Evolutionary conservation across 2,329 filamentous ascomycete genomes (phyloP), one percentile per base, ranked within the genome.

Genomic region (Lachnellula occidentalis): DNA sequence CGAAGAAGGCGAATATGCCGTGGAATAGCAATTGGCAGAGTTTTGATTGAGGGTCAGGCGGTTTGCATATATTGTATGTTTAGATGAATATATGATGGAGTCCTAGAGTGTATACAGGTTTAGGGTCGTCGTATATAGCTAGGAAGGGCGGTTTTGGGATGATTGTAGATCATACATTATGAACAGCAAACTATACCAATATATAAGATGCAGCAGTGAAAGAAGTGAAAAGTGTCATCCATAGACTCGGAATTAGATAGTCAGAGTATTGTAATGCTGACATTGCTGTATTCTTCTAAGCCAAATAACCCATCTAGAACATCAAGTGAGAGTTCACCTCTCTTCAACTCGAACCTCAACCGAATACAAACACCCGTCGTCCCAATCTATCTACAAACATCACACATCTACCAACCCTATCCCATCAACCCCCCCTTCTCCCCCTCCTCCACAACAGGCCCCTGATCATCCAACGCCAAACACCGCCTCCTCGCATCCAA

Each of bases 401-500:
- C n/a, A 5, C 11, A 7, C 41, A 43, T 22, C 5, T 11, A n/a
- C 19, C 39, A 17, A 21, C 27, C 31, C 19, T 55, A 57, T 45
- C 58, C 58, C 56, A 61, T 53, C 5, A 61, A 53, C 21, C 60
- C 59, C 3, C 53, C 58, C 17, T 42, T 48, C 45, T 19, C 36
- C 49, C n/a, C n/a, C 34, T 45, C 22, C 45, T 34, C 53, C 46
- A 45, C 45, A n/a, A 14, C 43, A 27, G 41, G 46, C 12, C 22
- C 19, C 14, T 48, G 49, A 31, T 50, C 34, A 39, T 47, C 49
- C 22, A 62, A 46, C 31, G 50, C 34, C 22, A 53, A 34, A 50
- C 55, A 61, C 47, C 70, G 64, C 45, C 70, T 67, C 51, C 70
- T 66, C 17, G 70, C 71, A 65, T 72, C 71, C 34, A 72, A 61